Evolutionary conservation across 139 green algal species (phyloP).

Genomic region (Eudorina sp.): DNA sequence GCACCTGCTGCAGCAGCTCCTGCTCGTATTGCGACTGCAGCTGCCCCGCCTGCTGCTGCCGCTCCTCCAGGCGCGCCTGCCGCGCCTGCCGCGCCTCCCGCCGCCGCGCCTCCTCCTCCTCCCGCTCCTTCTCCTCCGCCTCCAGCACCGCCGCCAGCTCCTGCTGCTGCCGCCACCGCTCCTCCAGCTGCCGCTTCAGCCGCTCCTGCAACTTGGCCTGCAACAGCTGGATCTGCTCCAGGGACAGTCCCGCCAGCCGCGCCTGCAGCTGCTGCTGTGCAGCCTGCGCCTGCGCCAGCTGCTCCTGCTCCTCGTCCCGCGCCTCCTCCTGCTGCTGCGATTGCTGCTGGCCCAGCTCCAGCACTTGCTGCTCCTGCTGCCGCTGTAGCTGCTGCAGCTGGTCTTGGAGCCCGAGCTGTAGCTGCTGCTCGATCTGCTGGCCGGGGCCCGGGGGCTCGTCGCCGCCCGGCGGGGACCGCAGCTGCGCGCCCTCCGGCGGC

Average conservation of each 20-base stretch:
- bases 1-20: slow-evolving; percentile 6
- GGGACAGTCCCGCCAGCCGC: neutral
- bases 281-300: neutral
- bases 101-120: neutral
- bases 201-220: neutral
- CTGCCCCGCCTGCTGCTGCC: neutral
- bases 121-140: neutral
- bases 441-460: too few relatives aligned
- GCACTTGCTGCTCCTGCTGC: neutral
- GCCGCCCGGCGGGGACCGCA: too few relatives aligned
- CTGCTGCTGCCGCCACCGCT: neutral
- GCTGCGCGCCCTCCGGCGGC: too few relatives aligned
- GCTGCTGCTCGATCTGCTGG: neutral
- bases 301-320: neutral
- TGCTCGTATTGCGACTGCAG: slow-evolving; percentile 1
- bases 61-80: neutral
- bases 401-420: neutral
- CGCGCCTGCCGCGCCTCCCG: neutral
- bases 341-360: neutral
- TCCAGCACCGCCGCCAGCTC: neutral
- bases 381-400: neutral
- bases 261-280: slow-evolving; percentile 10
- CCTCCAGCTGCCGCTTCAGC: neutral
- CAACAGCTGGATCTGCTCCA: slow-evolving; percentile 6
- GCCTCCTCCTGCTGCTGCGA: neutral